Percentiles rank a stretch among this genome's conserved stretches.
These are phyloP conservation scores for Candida neerlandica DNA, from an alignment of 1,139 yeast species.

Conservation along the genomic window DNA sequence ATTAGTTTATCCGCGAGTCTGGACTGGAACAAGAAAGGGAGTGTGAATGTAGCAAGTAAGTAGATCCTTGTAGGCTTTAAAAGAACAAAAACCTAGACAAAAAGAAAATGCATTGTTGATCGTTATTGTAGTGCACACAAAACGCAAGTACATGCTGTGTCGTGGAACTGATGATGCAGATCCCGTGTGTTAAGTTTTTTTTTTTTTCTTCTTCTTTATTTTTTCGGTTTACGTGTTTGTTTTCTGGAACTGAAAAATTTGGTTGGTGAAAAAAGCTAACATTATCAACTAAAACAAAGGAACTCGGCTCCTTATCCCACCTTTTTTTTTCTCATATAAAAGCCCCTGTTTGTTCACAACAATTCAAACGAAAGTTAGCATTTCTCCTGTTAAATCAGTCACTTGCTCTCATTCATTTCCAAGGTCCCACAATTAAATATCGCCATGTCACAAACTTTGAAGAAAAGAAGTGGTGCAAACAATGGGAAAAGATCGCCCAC, in stretches of 20 bases:
- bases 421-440: neutral
- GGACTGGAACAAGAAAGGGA: neutral
- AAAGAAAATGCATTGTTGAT: neutral
- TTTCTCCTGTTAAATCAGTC: neutral
- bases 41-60: too few relatives aligned
- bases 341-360: neutral
- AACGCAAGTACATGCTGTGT: too few relatives aligned
- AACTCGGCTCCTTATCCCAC: neutral
- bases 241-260: neutral
- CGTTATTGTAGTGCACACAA: too few relatives aligned
- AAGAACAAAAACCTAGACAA: neutral
- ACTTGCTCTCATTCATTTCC: neutral
- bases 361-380: neutral
- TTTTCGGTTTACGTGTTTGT: conserved; percentile 6
- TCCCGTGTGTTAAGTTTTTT: neutral
- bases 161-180: neutral
- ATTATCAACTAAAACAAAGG: conserved; percentile 5
- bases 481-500: conserved; percentile 16
- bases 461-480: conserved; percentile 26
- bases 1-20: neutral
- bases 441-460: conserved; percentile 17
- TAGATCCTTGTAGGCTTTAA: neutral
- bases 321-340: conserved; percentile 1
- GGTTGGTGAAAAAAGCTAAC: neutral
- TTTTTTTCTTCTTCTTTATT: neutral